Conservation (phyloP, 345 rosid species). For the Balakata baccata region DNA sequence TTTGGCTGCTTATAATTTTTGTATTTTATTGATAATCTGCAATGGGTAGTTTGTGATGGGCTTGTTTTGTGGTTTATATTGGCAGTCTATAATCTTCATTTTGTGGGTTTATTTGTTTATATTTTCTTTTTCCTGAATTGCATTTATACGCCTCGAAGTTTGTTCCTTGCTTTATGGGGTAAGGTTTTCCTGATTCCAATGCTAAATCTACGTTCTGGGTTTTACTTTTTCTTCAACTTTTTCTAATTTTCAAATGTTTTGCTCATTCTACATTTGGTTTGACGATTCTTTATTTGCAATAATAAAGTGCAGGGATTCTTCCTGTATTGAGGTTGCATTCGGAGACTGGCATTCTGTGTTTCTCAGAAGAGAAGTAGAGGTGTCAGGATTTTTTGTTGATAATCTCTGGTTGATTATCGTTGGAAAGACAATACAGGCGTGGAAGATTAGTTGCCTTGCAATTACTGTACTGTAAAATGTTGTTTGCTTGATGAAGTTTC, state of each 20-base stretch:
- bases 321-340: not conserved
- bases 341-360: slow-evolving; percentile 9
- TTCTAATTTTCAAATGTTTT: not conserved
- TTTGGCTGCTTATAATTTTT: not conserved
- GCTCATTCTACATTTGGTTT: not conserved
- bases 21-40: not conserved
- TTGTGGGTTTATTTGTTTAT: not conserved
- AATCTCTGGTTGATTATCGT: not conserved
- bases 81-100: not conserved
- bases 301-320: slow-evolving; percentile 11
- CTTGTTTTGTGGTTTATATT: not conserved
- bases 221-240: not conserved
- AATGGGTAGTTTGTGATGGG: not conserved
- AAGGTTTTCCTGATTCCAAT: slow-evolving; percentile 3
- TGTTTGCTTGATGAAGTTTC: slow-evolving; percentile 15
- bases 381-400: not conserved
- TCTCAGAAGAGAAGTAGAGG: not conserved
- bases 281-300: not conserved
- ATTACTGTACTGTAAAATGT: slow-evolving; percentile 2
- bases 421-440: slow-evolving; percentile 8
- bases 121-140: not conserved
- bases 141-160: not conserved
- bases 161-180: slow-evolving; percentile 14
- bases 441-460: slow-evolving; percentile 1
- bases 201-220: slow-evolving; percentile 2